Base-by-base conservation (phyloP, 495 filamentous ascomycete species). In the Podospora didyma region DNA sequence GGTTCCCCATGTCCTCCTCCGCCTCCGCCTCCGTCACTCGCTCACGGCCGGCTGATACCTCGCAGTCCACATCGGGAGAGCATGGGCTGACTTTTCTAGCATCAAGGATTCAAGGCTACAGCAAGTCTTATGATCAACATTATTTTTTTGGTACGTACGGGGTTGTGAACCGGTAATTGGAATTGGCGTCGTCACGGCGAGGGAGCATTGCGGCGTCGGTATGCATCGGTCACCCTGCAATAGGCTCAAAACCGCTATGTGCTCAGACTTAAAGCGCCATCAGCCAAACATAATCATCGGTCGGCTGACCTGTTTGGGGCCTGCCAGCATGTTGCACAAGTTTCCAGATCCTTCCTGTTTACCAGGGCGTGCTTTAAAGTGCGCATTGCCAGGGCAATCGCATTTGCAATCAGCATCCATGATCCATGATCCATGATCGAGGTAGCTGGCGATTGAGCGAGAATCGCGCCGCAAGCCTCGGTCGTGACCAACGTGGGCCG, bases 161-260 rank as follows among this genome's bases (percentile, higher is more conserved):
- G 21, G 42, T 45, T 4, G 14, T 7, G 42, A 7, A 3, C 20
- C 20, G 41, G 20, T 3, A 17, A n/a, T 21, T 7, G 12, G 20
- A 17, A n/a, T 21, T 7, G 12, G 41, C 20, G 4, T n/a, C 41
- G 4, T 17, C 9, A 12, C 26, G 28, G 39, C 11, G 20, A 28
- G 28, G 28, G 39, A 31, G 24, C 51, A 20, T 42, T 42, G 34
- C 22, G 34, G 28, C 11, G 12, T 24, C 24, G 19, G 23, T 45
- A 24, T 53, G 51, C 51, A 53, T 53, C 37, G 35, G 37, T 22
- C 34, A 31, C 20, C 24, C 14, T 47, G 45, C 45, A 47, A 14
- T 21, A 47, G 45, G 45, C 45, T 47, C 12, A 47, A 47, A 47
- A 47, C 20, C 22, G 20, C 45, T 19, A 47, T 47, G 45, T 26